phyloP scores from a whole-genome alignment of 495 filamentous ascomycete genomes.

The Hypoxylon lienhwacheense region DNA sequence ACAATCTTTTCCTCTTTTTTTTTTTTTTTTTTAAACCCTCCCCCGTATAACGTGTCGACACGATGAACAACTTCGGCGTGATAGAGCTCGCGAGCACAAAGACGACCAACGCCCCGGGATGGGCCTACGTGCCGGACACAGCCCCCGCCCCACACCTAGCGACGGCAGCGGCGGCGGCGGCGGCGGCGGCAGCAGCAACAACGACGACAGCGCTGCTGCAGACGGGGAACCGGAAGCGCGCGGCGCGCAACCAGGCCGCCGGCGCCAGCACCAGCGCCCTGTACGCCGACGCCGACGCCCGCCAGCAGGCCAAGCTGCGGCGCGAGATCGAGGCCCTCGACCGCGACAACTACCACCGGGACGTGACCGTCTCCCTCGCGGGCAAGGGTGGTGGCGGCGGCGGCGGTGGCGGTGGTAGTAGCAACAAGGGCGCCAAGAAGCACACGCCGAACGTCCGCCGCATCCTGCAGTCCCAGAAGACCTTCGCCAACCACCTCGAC shows the following conservation, averaged over 20 bases:
- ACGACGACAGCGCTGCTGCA: slow-evolving; percentile 56
- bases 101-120: slow-evolving; percentile 72
- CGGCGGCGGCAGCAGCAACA: slow-evolving; percentile 44
- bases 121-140: slow-evolving; percentile 82
- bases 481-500: slow-evolving; percentile 85
- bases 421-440: slow-evolving; percentile 47
- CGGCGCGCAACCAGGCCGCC: slow-evolving; percentile 56
- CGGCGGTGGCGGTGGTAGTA: slow-evolving; percentile 2
- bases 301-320: slow-evolving; percentile 74
- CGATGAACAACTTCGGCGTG: slow-evolving; percentile 62
- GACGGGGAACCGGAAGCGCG: slow-evolving; percentile 62
- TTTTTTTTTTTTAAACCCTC: neutral
- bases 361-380: slow-evolving; percentile 69
- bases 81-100: slow-evolving; percentile 73
- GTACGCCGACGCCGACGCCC: slow-evolving; percentile 63
- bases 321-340: slow-evolving; percentile 81
- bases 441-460: slow-evolving; percentile 80
- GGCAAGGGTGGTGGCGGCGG: slow-evolving; percentile 28
- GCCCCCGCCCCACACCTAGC: neutral
- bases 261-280: slow-evolving; percentile 31
- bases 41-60: neutral
- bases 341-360: slow-evolving; percentile 67
- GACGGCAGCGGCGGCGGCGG: slow-evolving; percentile 50
- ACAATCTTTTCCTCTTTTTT: neutral
- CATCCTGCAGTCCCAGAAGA: slow-evolving; percentile 89